phyloP scores from a whole-genome alignment of 805 yeast genomes.

The Lipomyces kockii region DNA sequence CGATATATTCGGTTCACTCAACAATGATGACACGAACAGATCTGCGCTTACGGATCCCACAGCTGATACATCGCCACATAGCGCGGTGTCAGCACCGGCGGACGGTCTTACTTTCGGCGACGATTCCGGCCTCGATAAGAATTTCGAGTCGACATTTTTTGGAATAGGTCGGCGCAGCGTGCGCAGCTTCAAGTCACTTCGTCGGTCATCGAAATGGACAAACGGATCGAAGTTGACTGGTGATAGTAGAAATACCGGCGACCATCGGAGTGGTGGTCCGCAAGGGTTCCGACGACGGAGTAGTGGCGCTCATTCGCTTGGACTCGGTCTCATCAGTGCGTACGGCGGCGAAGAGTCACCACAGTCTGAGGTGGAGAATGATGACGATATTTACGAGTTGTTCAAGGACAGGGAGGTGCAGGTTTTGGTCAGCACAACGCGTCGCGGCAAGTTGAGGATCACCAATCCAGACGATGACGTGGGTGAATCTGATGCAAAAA shows the following conservation, averaged over 20 bases:
- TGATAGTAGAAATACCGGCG: neutral
- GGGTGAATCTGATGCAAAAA: constrained; percentile 22
- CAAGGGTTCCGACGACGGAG: constrained; percentile 25
- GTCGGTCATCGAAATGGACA: constrained; percentile 14
- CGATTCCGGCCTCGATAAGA: neutral
- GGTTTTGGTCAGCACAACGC: constrained; percentile 67
- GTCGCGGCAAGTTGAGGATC: constrained; percentile 63
- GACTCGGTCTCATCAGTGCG: neutral
- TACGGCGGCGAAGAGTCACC: neutral
- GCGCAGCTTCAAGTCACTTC: constrained; percentile 2
- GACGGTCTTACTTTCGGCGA: neutral
- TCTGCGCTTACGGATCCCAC: neutral
- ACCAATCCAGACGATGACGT: constrained; percentile 59
- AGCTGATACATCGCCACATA: neutral
- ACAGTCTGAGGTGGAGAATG: constrained; percentile 27
- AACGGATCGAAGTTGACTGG: neutral
- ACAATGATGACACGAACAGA: neutral
- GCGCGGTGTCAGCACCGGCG: neutral
- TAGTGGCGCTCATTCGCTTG: constrained; percentile 6
- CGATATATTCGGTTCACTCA: neutral
- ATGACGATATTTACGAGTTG: constrained; percentile 38
- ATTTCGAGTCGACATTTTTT: constrained; percentile 1
- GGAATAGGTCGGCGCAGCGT: constrained; percentile 17
- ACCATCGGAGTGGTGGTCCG: neutral
- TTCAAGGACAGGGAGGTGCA: constrained; percentile 67